Percentiles rank a stretch among this genome's conserved stretches.
These are phyloP conservation scores for Fusarium sp. DNA, from an alignment of 2,329 filamentous ascomycete species.

Conservation along the genomic window DNA sequence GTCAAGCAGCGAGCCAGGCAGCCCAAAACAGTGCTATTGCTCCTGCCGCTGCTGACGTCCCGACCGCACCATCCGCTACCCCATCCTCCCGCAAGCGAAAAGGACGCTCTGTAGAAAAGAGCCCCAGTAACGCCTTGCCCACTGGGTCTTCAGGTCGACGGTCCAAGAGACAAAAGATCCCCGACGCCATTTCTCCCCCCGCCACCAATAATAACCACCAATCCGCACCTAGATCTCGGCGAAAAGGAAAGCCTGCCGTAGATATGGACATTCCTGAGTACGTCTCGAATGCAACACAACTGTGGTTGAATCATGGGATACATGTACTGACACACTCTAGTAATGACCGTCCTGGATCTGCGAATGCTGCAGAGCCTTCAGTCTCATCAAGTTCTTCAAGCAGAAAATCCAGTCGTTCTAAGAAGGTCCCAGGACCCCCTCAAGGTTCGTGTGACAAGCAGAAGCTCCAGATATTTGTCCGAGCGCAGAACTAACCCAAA, in stretches of 20 bases:
- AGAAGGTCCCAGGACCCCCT: constrained; percentile 68
- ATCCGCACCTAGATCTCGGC: constrained; percentile 62
- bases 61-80: constrained; percentile 58
- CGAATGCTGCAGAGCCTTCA: constrained; percentile 71
- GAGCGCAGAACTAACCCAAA: constrained; percentile 31
- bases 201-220: constrained; percentile 41
- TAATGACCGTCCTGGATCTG: constrained; percentile 62
- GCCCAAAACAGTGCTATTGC: constrained; percentile 61
- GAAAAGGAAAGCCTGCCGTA: constrained; percentile 71
- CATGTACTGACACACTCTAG: constrained; percentile 29
- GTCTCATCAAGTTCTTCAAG: constrained; percentile 74
- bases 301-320: background rate
- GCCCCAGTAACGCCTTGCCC: constrained; percentile 53
- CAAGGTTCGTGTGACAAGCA: constrained; percentile 54
- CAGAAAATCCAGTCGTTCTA: constrained; percentile 79
- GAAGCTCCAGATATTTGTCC: background rate
- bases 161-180: constrained; percentile 78
- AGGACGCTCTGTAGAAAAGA: constrained; percentile 67
- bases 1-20: constrained; percentile 80
- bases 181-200: constrained; percentile 60
- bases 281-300: constrained; percentile 30
- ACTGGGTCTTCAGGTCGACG: constrained; percentile 64
- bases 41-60: constrained; percentile 55
- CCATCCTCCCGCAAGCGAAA: constrained; percentile 81
- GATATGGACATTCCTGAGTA: constrained; percentile 83